Evolutionary conservation across 2,329 filamentous ascomycete species (phyloP), one percentile per base, ranked within the genome.

Genomic region (Colletotrichum salicis): DNA sequence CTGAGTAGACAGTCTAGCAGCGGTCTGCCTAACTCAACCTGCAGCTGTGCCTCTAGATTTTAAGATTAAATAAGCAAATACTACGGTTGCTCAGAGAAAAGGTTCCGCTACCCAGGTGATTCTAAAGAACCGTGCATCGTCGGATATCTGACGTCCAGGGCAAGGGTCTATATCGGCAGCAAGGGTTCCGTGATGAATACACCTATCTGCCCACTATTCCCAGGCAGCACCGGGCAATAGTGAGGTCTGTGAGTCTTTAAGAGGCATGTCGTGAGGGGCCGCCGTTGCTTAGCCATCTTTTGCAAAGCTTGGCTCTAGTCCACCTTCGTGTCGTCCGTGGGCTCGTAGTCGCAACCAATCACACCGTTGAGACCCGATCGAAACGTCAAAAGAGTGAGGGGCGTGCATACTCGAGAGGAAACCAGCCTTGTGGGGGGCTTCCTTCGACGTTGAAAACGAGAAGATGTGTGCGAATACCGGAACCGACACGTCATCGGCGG

Each of bases 191-290:
- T 31, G 35, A 62, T 67, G 35, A 15, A 4, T n/a, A 41, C 37
- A 19, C 37, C 6, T 19, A 55, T 31, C 45, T 52, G 65, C 59
- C 65, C 59, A 71, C 65, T 64, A 29, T 54, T 55, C 27, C 37
- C 33, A 71, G 69, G 64, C 69, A 71, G 64, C 69, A 71, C 19
- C 8, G 31, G n/a, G 24, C 37, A 51, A 37, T 33, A 66, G 51
- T n/a, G 55, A 48, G 35, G 33, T 4, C 10, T 61, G 37, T 48
- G 15, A 24, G 37, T 48, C 41, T 48, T 19, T n/a, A 10, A 45
- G 15, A 24, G 12, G 8, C 35, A 48, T 22, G 57, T 35, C 45
- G 24, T 24, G 3, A 19, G 58, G 13, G 29, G 48, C 22, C 45
- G 24, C 22, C n/a, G 22, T 61, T 54, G 31, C 33, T 52, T 62